Evolutionary conservation across 768 basidiomycete species (phyloP), one percentile per base, ranked within the genome.

Genomic region (Hypholoma sublateritium): DNA sequence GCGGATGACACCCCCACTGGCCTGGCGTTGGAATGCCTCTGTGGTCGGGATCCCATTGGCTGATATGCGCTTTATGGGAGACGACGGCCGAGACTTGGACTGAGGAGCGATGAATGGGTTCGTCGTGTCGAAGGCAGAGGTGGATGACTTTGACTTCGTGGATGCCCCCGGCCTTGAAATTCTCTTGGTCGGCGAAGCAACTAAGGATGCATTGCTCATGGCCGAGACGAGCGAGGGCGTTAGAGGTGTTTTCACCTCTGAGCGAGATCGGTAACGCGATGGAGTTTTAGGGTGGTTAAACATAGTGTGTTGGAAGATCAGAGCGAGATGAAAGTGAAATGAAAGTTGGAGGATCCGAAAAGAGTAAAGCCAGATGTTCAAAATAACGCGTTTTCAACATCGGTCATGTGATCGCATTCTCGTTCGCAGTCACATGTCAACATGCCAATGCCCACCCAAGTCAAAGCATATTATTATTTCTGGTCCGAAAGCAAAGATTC

Each of bases 1-100:
- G 36, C 89, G 75, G 61, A 93, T 87, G 16, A 93, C 81, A 5
- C 91, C 88, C 1, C 70, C 71, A 59, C 75, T 82, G 0, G 87
- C 86, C 64, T 90, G 89, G 2, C 83, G 77, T 52, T 84, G 77
- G 6, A 88, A 72, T 0, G 76, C 77, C 39, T 84, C 84, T 0
- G 80, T 78, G 39, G 82, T 73, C 12, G 80, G 73, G 24, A 83
- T 79, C 11, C 72, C 65, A 50, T 77, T 71, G 3, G 76, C 74
- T 0, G 80, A 79, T 1, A 81, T 70, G 11, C 86, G 78, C 69
- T 91, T 92, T 9, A 85, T 74, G 1, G 89, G 89, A 2, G 88
- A 89, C 2, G 78, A 69, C 1, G 85, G 79, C 16, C 86, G 78
- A 14, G 82, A 83, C 44, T 65, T 63, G 1, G 69, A 59, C 16